These are phyloP conservation scores for Trametes meyenii DNA, from an alignment of 768 basidiomycete species.

Conservation along the genomic window DNA sequence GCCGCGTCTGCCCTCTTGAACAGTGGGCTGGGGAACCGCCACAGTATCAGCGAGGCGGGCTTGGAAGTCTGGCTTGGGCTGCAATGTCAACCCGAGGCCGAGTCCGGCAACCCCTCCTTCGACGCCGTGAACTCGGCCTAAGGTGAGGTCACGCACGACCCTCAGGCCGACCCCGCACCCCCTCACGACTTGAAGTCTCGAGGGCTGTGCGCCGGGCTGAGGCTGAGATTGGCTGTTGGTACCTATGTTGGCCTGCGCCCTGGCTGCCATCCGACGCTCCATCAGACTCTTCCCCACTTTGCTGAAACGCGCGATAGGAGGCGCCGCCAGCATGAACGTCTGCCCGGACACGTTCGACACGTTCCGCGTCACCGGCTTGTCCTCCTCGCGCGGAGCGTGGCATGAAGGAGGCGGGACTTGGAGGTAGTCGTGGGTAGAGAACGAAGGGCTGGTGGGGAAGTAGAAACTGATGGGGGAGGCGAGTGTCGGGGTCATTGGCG, in stretches of 20 bases:
- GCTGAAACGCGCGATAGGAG: background rate
- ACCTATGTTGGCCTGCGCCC: background rate
- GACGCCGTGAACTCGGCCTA: too few species aligned
- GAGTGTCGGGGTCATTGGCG: slow-evolving; percentile 7
- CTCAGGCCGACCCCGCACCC: too few species aligned
- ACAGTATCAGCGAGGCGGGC: background rate
- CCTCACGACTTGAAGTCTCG: too few species aligned
- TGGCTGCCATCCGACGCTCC: slow-evolving; percentile 5
- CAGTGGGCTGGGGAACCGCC: background rate
- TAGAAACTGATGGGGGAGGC: slow-evolving; percentile 17
- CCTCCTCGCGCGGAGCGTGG: slow-evolving; percentile 18
- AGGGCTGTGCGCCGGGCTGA: too few species aligned
- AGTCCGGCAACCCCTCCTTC: background rate
- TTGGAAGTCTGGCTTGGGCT: background rate
- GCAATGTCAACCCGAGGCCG: slow-evolving; percentile 6
- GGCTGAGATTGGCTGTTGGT: too few species aligned
- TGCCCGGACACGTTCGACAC: slow-evolving; percentile 12
- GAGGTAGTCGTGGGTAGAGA: slow-evolving; percentile 10
- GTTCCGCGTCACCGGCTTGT: slow-evolving; percentile 4
- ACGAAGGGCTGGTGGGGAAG: slow-evolving; percentile 12
- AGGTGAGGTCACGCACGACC: too few species aligned
- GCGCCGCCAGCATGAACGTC: slow-evolving; percentile 8
- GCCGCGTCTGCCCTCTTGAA: background rate
- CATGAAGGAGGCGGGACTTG: slow-evolving; percentile 18
- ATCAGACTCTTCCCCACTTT: background rate